A percentile compares a stretch with the other conserved stretches of the same genome.
phyloP scores from a whole-genome alignment of 495 filamentous ascomycete genomes.

The Penicillium crystallinum region DNA sequence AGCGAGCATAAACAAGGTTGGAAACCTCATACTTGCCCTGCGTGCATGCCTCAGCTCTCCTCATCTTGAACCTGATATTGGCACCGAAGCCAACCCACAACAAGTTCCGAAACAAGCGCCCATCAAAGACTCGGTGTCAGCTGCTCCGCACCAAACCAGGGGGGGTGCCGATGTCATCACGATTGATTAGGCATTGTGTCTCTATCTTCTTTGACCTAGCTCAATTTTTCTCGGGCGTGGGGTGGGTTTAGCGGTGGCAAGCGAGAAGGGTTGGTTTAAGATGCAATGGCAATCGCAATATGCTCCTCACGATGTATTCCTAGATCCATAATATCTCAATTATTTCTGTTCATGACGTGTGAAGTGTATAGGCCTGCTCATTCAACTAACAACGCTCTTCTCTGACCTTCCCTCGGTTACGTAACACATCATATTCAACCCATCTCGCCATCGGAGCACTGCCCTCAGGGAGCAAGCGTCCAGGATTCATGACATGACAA shows the following conservation, averaged over 20 bases:
- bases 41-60: constrained; percentile 25
- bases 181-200: constrained; percentile 30
- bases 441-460: constrained; percentile 63
- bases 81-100: not conserved
- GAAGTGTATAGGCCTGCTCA: not conserved
- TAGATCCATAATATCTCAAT: constrained; percentile 17
- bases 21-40: constrained; percentile 35
- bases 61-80: constrained; percentile 8
- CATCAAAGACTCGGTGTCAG: not conserved
- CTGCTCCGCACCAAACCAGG: constrained; percentile 9
- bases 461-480: constrained; percentile 59
- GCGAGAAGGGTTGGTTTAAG: too few species aligned
- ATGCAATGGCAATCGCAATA: not conserved
- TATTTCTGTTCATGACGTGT: constrained; percentile 2
- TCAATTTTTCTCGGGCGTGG: not conserved
- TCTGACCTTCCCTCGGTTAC: constrained; percentile 49
- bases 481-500: constrained; percentile 95
- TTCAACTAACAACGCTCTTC: constrained; percentile 34
- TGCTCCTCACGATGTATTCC: constrained; percentile 22
- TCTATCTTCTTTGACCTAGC: not conserved
- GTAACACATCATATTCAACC: constrained; percentile 76
- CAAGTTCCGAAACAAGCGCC: not conserved
- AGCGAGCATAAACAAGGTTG: constrained; percentile 34
- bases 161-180: constrained; percentile 33
- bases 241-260: too few species aligned